These are phyloP conservation scores for Phytopythium oedochilum DNA, from an alignment of 352 stramenopile genomes.

Conservation along the genomic window DNA sequence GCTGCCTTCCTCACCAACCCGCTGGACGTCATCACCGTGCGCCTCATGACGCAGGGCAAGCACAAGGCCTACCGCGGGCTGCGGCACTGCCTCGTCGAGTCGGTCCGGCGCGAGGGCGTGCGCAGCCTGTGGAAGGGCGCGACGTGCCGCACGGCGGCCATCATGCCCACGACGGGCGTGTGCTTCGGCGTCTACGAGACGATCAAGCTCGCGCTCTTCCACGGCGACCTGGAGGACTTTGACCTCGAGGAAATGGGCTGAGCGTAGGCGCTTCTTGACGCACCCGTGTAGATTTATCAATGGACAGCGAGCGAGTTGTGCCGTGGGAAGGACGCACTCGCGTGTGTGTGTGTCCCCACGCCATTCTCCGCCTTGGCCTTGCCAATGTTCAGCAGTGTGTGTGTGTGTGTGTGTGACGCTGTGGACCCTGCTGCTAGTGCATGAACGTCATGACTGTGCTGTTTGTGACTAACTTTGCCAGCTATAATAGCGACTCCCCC, in stretches of 20 bases:
- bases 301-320: background rate
- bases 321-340: background rate
- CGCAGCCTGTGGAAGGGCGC: slow-evolving; percentile 68
- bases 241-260: slow-evolving; percentile 39
- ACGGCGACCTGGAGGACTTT: slow-evolving; percentile 66
- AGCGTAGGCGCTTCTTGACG: background rate
- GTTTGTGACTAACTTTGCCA: too few relatives aligned
- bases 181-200: slow-evolving; percentile 87
- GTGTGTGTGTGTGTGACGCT: too few relatives aligned
- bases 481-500: too few relatives aligned
- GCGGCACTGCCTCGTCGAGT: slow-evolving; percentile 51
- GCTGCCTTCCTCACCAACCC: slow-evolving; percentile 78
- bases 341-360: too few relatives aligned
- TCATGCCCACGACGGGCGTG: slow-evolving; percentile 77
- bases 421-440: too few relatives aligned
- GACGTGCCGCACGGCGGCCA: slow-evolving; percentile 55
- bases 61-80: slow-evolving; percentile 59
- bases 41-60: slow-evolving; percentile 81
- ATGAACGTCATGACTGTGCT: too few relatives aligned
- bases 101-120: slow-evolving; percentile 47
- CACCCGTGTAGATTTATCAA: slow-evolving; percentile 4
- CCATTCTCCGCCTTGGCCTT: background rate
- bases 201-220: slow-evolving; percentile 66
- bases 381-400: too few relatives aligned
- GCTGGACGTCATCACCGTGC: slow-evolving; percentile 73